phyloP scores from a whole-genome alignment of 108 stramenopile genomes.

The Phaeodactylum tricornutum region DNA sequence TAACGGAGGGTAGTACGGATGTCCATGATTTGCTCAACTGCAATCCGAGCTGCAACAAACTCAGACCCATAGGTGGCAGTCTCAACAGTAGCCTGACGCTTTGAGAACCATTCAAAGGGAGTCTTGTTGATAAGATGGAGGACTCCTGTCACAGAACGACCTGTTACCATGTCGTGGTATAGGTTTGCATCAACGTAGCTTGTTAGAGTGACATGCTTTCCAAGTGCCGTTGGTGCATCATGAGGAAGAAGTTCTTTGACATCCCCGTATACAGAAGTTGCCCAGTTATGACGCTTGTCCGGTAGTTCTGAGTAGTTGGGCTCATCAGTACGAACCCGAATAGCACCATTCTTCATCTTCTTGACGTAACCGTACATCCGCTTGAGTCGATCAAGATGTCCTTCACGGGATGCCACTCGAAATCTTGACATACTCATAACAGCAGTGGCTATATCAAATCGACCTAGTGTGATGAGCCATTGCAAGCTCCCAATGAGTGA shows the following conservation, averaged over 20 bases:
- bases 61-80: too few species aligned
- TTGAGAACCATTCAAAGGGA: constrained; percentile 9
- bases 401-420: too few species aligned
- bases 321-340: too few species aligned
- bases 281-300: too few species aligned
- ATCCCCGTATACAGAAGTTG: constrained; percentile 3
- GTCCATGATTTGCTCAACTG: too few species aligned
- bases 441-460: constrained; percentile 21
- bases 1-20: too few species aligned
- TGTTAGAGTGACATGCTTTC: constrained; percentile 7
- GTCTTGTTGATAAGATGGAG: constrained; percentile 5
- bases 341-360: too few species aligned
- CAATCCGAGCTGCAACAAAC: too few species aligned
- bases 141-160: constrained; percentile 2
- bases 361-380: too few species aligned
- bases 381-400: too few species aligned
- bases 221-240: constrained; percentile 4
- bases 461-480: constrained; percentile 17
- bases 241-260: constrained; percentile 4
- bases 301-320: too few species aligned
- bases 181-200: constrained; percentile 20
- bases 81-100: constrained; percentile 4
- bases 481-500: constrained; percentile 15
- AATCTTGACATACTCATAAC: too few species aligned
- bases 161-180: constrained; percentile 8